These are phyloP conservation scores for Antrodiella citrinella DNA, from an alignment of 768 basidiomycete genomes.

Conservation along the genomic window DNA sequence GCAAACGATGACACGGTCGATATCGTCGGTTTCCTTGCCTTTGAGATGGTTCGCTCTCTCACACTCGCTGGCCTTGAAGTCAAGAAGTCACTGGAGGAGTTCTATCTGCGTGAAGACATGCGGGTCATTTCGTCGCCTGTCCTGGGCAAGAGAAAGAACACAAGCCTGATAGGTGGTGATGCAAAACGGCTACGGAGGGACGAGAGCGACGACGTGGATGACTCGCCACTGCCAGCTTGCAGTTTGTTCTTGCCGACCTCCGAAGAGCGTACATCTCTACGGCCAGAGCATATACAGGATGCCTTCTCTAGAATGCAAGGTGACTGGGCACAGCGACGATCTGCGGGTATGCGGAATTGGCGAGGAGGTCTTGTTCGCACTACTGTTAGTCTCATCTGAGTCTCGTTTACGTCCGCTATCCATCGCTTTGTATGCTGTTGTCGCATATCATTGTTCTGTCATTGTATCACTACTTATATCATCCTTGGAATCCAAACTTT, in stretches of 20 bases:
- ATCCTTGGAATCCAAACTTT: neutral
- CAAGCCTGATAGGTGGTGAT: constrained; percentile 28
- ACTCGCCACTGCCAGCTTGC: constrained; percentile 58
- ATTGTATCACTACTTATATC: constrained; percentile 4
- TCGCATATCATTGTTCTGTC: constrained; percentile 14
- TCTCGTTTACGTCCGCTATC: neutral
- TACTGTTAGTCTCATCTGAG: constrained; percentile 66
- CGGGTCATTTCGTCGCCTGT: constrained; percentile 45
- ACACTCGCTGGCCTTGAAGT: constrained; percentile 83
- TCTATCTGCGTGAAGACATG: constrained; percentile 51
- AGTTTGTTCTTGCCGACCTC: constrained; percentile 77
- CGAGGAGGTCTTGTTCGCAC: constrained; percentile 78
- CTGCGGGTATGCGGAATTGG: constrained; percentile 87
- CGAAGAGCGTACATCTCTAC: constrained; percentile 69
- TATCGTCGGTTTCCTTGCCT: constrained; percentile 94
- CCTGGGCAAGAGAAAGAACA: constrained; percentile 63
- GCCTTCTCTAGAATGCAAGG: constrained; percentile 88
- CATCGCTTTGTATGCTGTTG: constrained; percentile 8
- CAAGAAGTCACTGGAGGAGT: constrained; percentile 71
- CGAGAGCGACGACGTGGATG: constrained; percentile 49
- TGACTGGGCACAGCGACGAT: constrained; percentile 73
- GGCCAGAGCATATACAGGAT: constrained; percentile 84
- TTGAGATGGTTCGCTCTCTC: constrained; percentile 93
- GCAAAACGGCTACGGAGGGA: constrained; percentile 30
- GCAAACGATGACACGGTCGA: constrained; percentile 93